These are phyloP conservation scores for Batkoa obscura DNA, from an alignment of 371 early-diverging fungal genomes.

Conservation along the genomic window DNA sequence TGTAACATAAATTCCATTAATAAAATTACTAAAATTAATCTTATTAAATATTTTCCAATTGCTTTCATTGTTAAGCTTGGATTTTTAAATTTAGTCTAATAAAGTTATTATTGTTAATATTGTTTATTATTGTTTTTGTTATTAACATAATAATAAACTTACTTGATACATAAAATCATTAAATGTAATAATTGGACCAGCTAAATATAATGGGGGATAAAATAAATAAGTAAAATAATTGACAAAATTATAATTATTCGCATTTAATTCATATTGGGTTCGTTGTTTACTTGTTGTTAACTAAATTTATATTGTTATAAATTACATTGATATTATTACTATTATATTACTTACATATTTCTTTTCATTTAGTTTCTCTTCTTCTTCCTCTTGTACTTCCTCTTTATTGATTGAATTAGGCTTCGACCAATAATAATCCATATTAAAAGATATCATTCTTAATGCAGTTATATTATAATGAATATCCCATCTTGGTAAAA, in stretches of 20 bases:
- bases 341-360: conserved; percentile 6
- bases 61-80: conserved; percentile 16
- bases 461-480: conserved; percentile 80
- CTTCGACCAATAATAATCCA: conserved; percentile 71
- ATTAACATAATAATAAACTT: conserved; percentile 2
- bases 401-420: conserved; percentile 8
- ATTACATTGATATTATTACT: not conserved
- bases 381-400: conserved; percentile 6
- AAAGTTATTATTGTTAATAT: not conserved
- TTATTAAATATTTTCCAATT: conserved; percentile 21
- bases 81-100: conserved; percentile 26
- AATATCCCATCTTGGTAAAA: conserved; percentile 65
- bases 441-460: conserved; percentile 69
- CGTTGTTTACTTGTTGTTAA: conserved; percentile 22
- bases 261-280: conserved; percentile 33
- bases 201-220: conserved; percentile 79
- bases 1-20: conserved; percentile 74
- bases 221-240: conserved; percentile 61
- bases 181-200: conserved; percentile 89
- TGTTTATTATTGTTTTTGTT: too few species aligned
- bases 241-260: conserved; percentile 35
- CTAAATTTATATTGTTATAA: not conserved
- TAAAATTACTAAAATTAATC: conserved; percentile 25
- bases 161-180: conserved; percentile 79
- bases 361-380: too few species aligned